These are phyloP conservation scores for Saccharomyces hybrid DNA, from an alignment of 1,139 yeast genomes.

Conservation along the genomic window DNA sequence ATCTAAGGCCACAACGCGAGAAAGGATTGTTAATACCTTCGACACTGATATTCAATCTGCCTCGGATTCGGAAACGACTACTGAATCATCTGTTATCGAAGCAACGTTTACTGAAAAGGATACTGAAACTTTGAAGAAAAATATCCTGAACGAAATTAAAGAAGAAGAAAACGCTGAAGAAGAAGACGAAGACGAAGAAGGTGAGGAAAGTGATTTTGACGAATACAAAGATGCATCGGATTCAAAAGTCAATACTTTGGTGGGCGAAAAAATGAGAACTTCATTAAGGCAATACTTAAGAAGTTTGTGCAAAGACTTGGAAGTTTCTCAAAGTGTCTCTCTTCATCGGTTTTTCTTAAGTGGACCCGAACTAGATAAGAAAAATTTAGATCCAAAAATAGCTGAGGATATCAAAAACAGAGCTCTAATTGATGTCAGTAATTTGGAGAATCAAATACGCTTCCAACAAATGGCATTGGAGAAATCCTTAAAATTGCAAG, in stretches of 20 bases:
- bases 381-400: constrained; percentile 37
- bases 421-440: constrained; percentile 49
- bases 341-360: constrained; percentile 44
- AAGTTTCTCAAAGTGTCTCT: constrained; percentile 45
- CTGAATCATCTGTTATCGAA: background rate
- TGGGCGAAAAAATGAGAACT: constrained; percentile 65
- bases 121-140: background rate
- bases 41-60: constrained; percentile 5
- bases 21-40: constrained; percentile 14
- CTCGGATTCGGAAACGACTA: background rate
- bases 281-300: constrained; percentile 67
- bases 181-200: constrained; percentile 20
- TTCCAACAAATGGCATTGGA: constrained; percentile 60
- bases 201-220: constrained; percentile 17
- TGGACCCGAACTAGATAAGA: constrained; percentile 28
- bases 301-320: constrained; percentile 45
- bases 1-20: constrained; percentile 2
- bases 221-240: constrained; percentile 21
- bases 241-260: constrained; percentile 28
- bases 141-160: background rate
- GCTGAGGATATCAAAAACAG: constrained; percentile 49
- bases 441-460: constrained; percentile 58
- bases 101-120: background rate
- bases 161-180: constrained; percentile 7
- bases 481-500: constrained; percentile 31